Conservation (phyloP, 2,329 filamentous ascomycete genomes). For the Purpureocillium takamizusanense region DNA sequence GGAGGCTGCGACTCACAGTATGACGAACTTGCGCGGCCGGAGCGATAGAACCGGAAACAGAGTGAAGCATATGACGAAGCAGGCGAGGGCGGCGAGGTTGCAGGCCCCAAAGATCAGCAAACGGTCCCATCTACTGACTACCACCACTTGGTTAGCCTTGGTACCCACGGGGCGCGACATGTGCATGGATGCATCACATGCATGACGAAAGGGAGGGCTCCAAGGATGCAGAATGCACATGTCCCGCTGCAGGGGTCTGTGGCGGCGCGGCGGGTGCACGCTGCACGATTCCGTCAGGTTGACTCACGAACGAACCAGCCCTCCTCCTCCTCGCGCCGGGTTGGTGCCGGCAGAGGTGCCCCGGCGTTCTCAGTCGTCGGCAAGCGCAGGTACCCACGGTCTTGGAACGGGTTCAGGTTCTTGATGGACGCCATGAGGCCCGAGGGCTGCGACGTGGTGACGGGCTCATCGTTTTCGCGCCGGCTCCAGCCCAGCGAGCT, state of each 20-base stretch:
- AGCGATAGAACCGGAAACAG: slow-evolving; percentile 76
- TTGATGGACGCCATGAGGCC: slow-evolving; percentile 74
- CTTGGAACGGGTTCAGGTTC: slow-evolving; percentile 79
- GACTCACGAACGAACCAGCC: slow-evolving; percentile 90
- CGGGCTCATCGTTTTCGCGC: slow-evolving; percentile 71
- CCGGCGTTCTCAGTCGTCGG: slow-evolving; percentile 76
- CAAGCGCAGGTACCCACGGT: slow-evolving; percentile 80
- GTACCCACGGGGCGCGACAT: slow-evolving; percentile 32
- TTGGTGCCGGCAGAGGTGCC: slow-evolving; percentile 77
- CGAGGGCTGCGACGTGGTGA: slow-evolving; percentile 59
- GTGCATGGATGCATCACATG: slow-evolving; percentile 34
- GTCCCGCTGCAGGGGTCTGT: slow-evolving; percentile 33
- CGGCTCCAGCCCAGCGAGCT: slow-evolving; percentile 93
- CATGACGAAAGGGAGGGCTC: slow-evolving; percentile 23
- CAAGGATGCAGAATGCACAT: slow-evolving; percentile 30
- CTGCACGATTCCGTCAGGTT: slow-evolving; percentile 14
- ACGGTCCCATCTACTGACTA: slow-evolving; percentile 97
- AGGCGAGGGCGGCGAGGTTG: slow-evolving; percentile 79
- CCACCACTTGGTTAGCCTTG: slow-evolving; percentile 28
- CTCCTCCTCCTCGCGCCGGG: slow-evolving; percentile 85
- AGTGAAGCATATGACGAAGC: slow-evolving; percentile 89
- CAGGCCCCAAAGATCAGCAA: slow-evolving; percentile 86
- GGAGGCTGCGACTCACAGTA: slow-evolving; percentile 64
- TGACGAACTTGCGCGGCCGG: slow-evolving; percentile 87
- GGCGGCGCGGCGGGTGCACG: slow-evolving; percentile 14